These are phyloP conservation scores for Blastomyces parvus DNA, from an alignment of 2,329 filamentous ascomycete genomes.

Conservation along the genomic window DNA sequence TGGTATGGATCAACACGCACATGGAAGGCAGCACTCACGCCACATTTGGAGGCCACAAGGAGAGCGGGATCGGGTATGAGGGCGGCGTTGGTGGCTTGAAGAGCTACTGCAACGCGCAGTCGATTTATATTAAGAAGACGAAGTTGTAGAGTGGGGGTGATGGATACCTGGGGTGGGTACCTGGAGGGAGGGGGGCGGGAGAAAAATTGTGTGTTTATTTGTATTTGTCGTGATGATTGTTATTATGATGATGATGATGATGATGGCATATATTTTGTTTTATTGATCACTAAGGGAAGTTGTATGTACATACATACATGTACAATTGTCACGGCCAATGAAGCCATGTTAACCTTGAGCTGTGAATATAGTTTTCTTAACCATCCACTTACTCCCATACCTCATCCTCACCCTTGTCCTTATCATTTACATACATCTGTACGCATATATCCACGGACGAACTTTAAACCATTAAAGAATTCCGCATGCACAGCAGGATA, in stretches of 20 bases:
- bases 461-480: too few species aligned
- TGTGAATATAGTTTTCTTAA: too few species aligned
- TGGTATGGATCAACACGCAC: slow-evolving; percentile 50
- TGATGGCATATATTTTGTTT: not conserved
- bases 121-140: slow-evolving; percentile 25
- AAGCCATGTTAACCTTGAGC: too few species aligned
- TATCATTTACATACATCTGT: too few species aligned
- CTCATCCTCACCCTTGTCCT: too few species aligned
- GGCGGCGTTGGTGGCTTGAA: slow-evolving; percentile 35
- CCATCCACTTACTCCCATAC: too few species aligned
- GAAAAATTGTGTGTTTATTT: too few species aligned
- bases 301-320: too few species aligned
- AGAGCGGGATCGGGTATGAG: slow-evolving; percentile 44
- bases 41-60: slow-evolving; percentile 45
- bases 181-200: too few species aligned
- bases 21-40: slow-evolving; percentile 23
- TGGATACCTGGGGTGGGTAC: too few species aligned
- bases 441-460: too few species aligned
- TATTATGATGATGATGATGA: not conserved
- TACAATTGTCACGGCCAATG: not conserved
- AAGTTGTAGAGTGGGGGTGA: not conserved
- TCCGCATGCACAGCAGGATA: too few species aligned
- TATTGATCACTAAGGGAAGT: not conserved
- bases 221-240: not conserved
- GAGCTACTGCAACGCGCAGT: slow-evolving; percentile 34